Conservation (phyloP, 2,329 filamentous ascomycete genomes). For the Fusarium oligoseptatum region DNA sequence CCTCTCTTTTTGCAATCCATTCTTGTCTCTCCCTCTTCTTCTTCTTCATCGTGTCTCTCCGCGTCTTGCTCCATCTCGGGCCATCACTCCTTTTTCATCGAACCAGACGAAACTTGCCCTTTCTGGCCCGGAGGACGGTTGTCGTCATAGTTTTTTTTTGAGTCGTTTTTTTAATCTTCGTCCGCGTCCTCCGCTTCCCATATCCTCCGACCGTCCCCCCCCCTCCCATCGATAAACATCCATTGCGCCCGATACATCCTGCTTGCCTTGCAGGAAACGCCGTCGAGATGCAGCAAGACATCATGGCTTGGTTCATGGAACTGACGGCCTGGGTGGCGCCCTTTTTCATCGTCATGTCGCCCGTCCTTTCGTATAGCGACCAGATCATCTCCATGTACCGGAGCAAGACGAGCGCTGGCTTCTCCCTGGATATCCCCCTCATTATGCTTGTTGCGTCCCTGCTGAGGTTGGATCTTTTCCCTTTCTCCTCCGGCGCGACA, state of each 20-base stretch:
- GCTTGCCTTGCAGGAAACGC: slow-evolving; percentile 2
- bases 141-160: slow-evolving; percentile 15
- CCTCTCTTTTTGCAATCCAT: slow-evolving; percentile 24
- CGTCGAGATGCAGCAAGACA: slow-evolving; percentile 23
- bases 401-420: slow-evolving; percentile 74
- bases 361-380: slow-evolving; percentile 74
- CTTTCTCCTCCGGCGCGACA: neutral
- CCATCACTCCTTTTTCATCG: neutral
- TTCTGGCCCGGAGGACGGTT: slow-evolving; percentile 14
- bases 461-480: slow-evolving; percentile 63
- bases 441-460: slow-evolving; percentile 80
- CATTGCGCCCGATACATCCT: slow-evolving; percentile 1
- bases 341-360: slow-evolving; percentile 73
- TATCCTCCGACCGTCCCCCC: neutral
- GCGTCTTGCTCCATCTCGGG: neutral
- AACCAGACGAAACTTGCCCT: neutral
- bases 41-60: slow-evolving; percentile 3
- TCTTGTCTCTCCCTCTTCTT: neutral
- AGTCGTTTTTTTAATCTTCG: neutral
- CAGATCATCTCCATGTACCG: slow-evolving; percentile 75
- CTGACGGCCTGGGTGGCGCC: slow-evolving; percentile 70
- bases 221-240: neutral
- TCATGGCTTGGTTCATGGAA: slow-evolving; percentile 43
- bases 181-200: slow-evolving; percentile 16
- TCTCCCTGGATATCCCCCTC: slow-evolving; percentile 78